phyloP scores from a whole-genome alignment of 2,329 filamentous ascomycete species.

The Aureobasidium sp. region DNA sequence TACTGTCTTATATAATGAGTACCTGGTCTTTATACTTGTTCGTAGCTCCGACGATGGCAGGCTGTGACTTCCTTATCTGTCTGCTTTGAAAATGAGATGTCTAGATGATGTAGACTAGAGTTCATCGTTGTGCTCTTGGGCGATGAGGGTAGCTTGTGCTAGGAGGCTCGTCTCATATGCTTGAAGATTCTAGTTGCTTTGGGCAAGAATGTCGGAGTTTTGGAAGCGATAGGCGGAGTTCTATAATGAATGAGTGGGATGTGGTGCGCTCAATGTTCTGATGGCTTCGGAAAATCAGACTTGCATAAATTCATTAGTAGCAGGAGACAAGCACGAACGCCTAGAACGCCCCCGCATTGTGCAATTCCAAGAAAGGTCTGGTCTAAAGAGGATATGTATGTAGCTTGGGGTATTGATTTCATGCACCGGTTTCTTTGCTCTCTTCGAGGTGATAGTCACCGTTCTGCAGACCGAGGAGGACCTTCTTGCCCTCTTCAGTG shows the following conservation, averaged over 20 bases:
- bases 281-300: too few species aligned
- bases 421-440: slow-evolving; percentile 36
- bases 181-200: too few species aligned
- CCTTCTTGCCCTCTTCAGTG: slow-evolving; percentile 54
- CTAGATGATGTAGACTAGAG: too few species aligned
- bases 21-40: too few species aligned
- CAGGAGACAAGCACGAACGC: slow-evolving; percentile 1
- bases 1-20: too few species aligned
- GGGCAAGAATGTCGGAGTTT: too few species aligned
- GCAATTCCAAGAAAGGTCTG: slow-evolving; percentile 5
- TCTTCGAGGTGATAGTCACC: slow-evolving; percentile 44
- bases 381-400: neutral
- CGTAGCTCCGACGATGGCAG: too few species aligned
- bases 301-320: neutral
- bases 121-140: too few species aligned
- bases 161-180: too few species aligned
- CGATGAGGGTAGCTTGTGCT: too few species aligned
- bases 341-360: slow-evolving; percentile 6
- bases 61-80: too few species aligned
- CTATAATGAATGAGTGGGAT: neutral
- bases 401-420: neutral
- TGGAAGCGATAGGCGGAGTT: neutral
- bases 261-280: neutral
- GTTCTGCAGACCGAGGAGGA: slow-evolving; percentile 48
- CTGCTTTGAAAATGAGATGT: too few species aligned